Evolutionary conservation across 345 rosid genomes (phyloP).

Genomic region (Camelina neglecta): DNA sequence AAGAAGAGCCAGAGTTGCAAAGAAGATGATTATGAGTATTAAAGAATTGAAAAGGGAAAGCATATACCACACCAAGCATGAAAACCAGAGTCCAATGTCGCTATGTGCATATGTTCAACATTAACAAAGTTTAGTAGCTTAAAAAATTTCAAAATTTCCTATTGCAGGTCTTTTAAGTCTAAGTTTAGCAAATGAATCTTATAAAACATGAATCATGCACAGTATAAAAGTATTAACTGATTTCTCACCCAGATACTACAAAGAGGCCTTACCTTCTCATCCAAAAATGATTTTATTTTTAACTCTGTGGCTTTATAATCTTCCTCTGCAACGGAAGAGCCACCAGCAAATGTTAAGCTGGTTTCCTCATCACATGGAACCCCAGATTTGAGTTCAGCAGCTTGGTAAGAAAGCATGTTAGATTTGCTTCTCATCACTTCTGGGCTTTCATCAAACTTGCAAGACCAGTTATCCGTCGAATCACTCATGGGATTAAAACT

Average conservation of each 20-base stretch:
- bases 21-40: not conserved
- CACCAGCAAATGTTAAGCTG: slow-evolving; percentile 58
- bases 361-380: slow-evolving; percentile 49
- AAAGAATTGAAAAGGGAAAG: not conserved
- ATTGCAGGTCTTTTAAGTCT: not conserved
- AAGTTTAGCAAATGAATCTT: slow-evolving; percentile 12
- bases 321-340: slow-evolving; percentile 61
- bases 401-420: slow-evolving; percentile 48
- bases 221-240: slow-evolving; percentile 12
- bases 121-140: slow-evolving; percentile 19
- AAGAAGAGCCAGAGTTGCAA: slow-evolving; percentile 3
- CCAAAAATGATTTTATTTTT: slow-evolving; percentile 85
- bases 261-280: slow-evolving; percentile 66
- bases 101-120: not conserved
- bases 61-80: not conserved
- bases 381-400: slow-evolving; percentile 43
- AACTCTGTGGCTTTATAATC: slow-evolving; percentile 83
- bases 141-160: not conserved
- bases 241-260: slow-evolving; percentile 16
- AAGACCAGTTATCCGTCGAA: slow-evolving; percentile 77
- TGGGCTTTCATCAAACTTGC: slow-evolving; percentile 62
- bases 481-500: slow-evolving; percentile 89
- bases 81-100: not conserved
- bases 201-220: slow-evolving; percentile 16
- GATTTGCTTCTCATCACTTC: slow-evolving; percentile 48